These are phyloP conservation scores for Jamesozyma rosinii DNA, from an alignment of 805 yeast species.

Conservation along the genomic window DNA sequence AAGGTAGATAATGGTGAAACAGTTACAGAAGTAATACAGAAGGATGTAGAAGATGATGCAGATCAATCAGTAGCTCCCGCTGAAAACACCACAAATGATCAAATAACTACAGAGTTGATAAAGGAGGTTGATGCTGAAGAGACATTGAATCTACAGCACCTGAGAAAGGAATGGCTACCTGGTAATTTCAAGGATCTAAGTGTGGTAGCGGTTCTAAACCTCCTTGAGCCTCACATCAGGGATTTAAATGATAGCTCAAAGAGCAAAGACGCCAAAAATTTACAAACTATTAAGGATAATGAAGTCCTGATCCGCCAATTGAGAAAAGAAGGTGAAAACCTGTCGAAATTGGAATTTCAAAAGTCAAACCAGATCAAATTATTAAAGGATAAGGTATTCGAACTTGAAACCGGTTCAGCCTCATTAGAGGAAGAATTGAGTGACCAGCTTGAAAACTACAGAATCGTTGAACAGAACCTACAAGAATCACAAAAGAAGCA, in stretches of 20 bases:
- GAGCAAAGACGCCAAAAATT: constrained; percentile 10
- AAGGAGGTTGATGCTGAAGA: not conserved
- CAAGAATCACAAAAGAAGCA: constrained; percentile 11
- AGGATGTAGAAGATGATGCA: not conserved
- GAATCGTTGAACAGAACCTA: constrained; percentile 17
- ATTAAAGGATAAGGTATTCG: constrained; percentile 23
- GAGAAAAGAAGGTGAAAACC: constrained; percentile 63
- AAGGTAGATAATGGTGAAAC: not conserved
- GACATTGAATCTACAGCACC: not conserved
- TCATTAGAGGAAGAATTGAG: constrained; percentile 6
- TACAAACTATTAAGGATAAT: constrained; percentile 30
- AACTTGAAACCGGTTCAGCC: not conserved
- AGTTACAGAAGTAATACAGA: not conserved
- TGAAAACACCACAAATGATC: not conserved
- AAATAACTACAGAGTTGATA: not conserved
- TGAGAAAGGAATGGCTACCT: constrained; percentile 8
- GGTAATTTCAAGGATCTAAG: constrained; percentile 15
- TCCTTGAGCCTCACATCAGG: constrained; percentile 6
- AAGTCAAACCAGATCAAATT: constrained; percentile 54
- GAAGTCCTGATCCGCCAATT: constrained; percentile 55
- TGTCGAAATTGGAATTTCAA: constrained; percentile 63
- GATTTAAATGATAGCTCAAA: not conserved
- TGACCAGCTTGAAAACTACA: constrained; percentile 1
- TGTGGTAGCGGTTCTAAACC: constrained; percentile 1
- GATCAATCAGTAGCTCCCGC: not conserved